Evolutionary conservation across 208 protist species (phyloP), one percentile per base, ranked within the genome.

Genomic region (Trypanosoma caninum): DNA sequence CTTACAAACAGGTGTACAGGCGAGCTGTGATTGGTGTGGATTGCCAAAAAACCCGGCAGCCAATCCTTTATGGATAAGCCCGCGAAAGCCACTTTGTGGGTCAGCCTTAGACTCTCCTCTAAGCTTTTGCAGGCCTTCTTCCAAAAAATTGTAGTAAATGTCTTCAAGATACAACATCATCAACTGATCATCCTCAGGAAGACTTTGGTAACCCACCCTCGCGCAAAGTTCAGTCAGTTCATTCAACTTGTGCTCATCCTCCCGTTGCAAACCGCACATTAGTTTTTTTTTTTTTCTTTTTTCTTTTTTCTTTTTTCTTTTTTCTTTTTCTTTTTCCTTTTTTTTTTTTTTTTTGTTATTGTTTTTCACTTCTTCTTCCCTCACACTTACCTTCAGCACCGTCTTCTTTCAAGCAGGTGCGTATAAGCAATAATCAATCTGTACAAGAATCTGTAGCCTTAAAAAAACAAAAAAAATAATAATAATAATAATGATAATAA

Each of bases 101-200:
- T 22, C n/a, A 23, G 2, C 20, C 2, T 47, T 16, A 16, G 35
- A 1, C 48, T 44, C 48, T 9, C 38, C 47, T 3, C 38, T 23
- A 8, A 60, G 47, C n/a, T 60, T 69, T 34, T 52, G 50, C 54
- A 71, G 33, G 37, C 56, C 65, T 25, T 71, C 65, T 23, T 71
- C 56, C 11, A 71, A 11, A 25, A 65, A 71, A 28, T 30, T 2
- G 11, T 57, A 40, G 45, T 65, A 57, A n/a, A 44, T 30, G 30
- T 71, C 56, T 44, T 71, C 65, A 13, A 71, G 41, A 18, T 59
- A 59, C 18, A 59, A 23, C 22, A 71, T 46, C 20, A 11, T n/a
- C 16, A 65, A 27, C 35, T 64, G 46, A 20, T 71, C 55, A 23
- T 59, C 55, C 48, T 71, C 65, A 7, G 46, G 34, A 20, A 69